Conservation (phyloP, 805 yeast species). For the Wickerhamomyces canadensis region DNA sequence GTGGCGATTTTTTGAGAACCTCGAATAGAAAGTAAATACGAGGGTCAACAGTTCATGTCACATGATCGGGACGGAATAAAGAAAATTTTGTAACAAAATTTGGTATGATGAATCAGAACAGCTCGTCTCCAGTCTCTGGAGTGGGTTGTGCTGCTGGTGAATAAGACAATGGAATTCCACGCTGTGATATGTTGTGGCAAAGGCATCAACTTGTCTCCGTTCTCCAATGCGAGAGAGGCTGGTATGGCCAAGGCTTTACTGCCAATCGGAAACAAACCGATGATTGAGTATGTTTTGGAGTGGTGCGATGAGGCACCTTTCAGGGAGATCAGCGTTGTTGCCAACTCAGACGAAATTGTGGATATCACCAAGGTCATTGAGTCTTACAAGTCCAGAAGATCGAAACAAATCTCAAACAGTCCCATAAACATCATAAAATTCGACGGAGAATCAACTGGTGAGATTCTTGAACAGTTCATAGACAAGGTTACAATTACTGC, state of each 20-base stretch:
- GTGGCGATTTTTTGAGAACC: slow-evolving; percentile 3
- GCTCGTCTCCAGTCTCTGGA: too few relatives aligned
- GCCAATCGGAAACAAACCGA: slow-evolving; percentile 86
- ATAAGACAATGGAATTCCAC: slow-evolving; percentile 94
- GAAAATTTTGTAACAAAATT: not conserved
- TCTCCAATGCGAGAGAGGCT: slow-evolving; percentile 53
- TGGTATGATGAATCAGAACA: too few relatives aligned
- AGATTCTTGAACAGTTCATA: slow-evolving; percentile 45
- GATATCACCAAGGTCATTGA: slow-evolving; percentile 45
- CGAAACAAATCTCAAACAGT: slow-evolving; percentile 24
- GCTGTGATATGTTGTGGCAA: slow-evolving; percentile 88
- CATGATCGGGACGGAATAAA: not conserved
- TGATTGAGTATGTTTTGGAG: slow-evolving; percentile 80
- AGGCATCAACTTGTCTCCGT: slow-evolving; percentile 69
- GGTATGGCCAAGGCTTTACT: slow-evolving; percentile 80
- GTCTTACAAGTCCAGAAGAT: slow-evolving; percentile 38
- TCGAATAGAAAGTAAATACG: too few relatives aligned
- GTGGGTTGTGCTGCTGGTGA: too few relatives aligned
- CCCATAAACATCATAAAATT: slow-evolving; percentile 38
- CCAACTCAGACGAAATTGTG: slow-evolving; percentile 41
- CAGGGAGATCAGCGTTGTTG: slow-evolving; percentile 59
- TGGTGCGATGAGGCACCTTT: slow-evolving; percentile 92
- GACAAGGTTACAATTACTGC: slow-evolving; percentile 26
- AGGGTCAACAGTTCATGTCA: not conserved
- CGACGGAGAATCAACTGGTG: slow-evolving; percentile 57